Conservation (phyloP, 2,329 filamentous ascomycete species). For the Phaeosphaeriaceae sp. region DNA sequence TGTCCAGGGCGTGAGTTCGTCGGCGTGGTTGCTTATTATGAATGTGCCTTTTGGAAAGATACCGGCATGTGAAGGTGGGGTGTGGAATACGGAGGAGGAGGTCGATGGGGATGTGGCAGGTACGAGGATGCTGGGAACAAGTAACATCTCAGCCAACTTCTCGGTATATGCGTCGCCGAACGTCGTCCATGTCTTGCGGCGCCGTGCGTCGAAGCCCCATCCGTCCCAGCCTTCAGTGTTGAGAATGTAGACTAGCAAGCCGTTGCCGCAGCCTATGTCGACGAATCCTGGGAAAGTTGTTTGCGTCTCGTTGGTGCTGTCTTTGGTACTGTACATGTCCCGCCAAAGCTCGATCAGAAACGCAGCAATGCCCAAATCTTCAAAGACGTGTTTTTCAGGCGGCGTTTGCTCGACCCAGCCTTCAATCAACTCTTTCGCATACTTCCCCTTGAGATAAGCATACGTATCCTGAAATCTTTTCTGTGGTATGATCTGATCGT, state of each 20-base stretch:
- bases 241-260: constrained; percentile 84
- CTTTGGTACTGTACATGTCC: constrained; percentile 71
- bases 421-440: constrained; percentile 74
- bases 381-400: constrained; percentile 91
- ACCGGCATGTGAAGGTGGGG: constrained; percentile 60
- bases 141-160: constrained; percentile 64
- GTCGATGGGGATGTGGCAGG: not conserved
- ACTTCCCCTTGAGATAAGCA: constrained; percentile 76
- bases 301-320: not conserved
- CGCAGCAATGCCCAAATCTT: constrained; percentile 88
- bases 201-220: constrained; percentile 91
- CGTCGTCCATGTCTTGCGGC: constrained; percentile 80
- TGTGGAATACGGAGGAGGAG: not conserved
- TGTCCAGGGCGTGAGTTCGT: constrained; percentile 96
- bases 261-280: constrained; percentile 95
- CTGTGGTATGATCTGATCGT: constrained; percentile 82
- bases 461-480: constrained; percentile 83
- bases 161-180: constrained; percentile 64
- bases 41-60: constrained; percentile 78
- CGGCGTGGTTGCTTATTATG: constrained; percentile 95
- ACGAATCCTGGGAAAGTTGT: constrained; percentile 82
- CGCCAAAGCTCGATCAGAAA: constrained; percentile 93
- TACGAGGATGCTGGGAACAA: constrained; percentile 62
- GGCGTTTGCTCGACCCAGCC: constrained; percentile 88
- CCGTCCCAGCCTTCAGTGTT: constrained; percentile 80